Base-by-base conservation (phyloP, 352 stramenopile species). In the Globisporangium splendens region DNA sequence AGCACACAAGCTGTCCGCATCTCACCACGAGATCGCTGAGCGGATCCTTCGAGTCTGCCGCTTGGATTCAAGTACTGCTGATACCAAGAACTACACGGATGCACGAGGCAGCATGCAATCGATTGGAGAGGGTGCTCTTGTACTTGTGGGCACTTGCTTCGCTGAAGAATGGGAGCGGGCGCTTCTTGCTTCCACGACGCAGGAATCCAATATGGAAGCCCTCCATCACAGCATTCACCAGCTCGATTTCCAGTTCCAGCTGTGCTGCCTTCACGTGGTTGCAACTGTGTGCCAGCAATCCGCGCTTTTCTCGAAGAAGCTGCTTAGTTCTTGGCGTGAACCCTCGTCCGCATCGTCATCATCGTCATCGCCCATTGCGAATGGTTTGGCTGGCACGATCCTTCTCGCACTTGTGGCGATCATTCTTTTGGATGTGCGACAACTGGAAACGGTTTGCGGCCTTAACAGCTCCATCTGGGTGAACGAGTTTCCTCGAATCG, bases 381-480 rank as follows among this genome's bases (percentile, higher is more conserved):
- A 64, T 21, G 20, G 50, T 14, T 28, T 43, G 0, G 64, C 59
- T 3, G 3, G 28, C 0, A 8, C 28, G 28, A 20, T 76, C n/a
- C 76, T 79, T 7, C 4, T 68, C 14, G 43, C 61, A 6, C 50
- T 75, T 0, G 14, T 71, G 33, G 56, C 54, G 28, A 64, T 64
- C 50, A n/a, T 38, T 2, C 7, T 66, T 41, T 28, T 18, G 6
- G 31, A 13, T 3, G 43, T 48, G 10, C 8, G 62, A 43, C 62
- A 66, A 2, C 38, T 43, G 70, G 57, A 72, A 2, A 38, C 12
- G 0, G 28, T 69, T 2, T 24, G 76, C 12, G 17, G 8, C 4
- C 31, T 46, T 22, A 69, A 66, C 53, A 62, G 52, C 41, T 77
- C 68, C 1, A n/a, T 75, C 13, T 79, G 71, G 71, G 52, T 79